These are phyloP conservation scores for Brassica incana DNA, from an alignment of 345 rosid species.

Conservation along the genomic window DNA sequence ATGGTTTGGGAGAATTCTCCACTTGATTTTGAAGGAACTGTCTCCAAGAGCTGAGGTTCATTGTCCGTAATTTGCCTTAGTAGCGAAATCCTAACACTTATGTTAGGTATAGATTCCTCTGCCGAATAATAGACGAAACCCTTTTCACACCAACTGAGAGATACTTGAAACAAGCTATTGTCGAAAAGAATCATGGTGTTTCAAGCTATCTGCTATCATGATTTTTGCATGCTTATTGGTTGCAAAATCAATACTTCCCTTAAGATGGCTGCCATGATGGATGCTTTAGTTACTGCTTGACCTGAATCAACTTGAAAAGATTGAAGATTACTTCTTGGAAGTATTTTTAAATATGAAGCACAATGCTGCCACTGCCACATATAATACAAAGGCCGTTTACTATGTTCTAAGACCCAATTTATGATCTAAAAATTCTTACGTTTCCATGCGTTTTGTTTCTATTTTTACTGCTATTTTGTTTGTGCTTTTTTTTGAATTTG, in stretches of 20 bases:
- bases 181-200: not conserved
- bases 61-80: not conserved
- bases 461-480: not conserved
- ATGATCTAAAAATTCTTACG: not conserved
- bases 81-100: not conserved
- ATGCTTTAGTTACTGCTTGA: not conserved
- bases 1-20: not conserved
- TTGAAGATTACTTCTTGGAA: not conserved
- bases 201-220: not conserved
- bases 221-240: no score
- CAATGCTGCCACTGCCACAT: not conserved
- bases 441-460: not conserved
- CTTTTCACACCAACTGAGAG: not conserved
- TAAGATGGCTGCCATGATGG: not conserved
- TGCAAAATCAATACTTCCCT: not conserved
- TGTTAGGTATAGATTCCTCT: not conserved
- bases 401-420: not conserved
- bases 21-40: not conserved
- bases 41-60: no score
- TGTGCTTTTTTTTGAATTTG: not conserved
- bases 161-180: not conserved
- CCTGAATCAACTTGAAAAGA: not conserved
- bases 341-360: no score
- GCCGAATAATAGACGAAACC: not conserved
- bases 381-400: not conserved